Conservation (phyloP, 1,284 basidiomycete species). For the Phlebopus sp. region DNA sequence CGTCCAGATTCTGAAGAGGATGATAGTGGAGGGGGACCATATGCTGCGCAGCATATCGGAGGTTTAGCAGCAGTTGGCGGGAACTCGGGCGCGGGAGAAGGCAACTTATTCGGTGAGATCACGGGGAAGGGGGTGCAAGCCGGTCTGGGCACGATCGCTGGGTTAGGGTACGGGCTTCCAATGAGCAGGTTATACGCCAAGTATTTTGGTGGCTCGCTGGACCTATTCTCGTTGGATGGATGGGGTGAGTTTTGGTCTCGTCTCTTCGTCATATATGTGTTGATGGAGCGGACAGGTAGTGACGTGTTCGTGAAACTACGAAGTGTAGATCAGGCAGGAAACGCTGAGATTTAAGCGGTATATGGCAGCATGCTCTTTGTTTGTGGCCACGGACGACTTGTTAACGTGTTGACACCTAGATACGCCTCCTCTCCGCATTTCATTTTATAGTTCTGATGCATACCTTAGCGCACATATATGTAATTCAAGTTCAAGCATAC, state of each 20-base stretch:
- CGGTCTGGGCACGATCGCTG: constrained; percentile 66
- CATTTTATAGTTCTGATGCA: no score
- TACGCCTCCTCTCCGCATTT: no score
- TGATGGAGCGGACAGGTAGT: constrained; percentile 44
- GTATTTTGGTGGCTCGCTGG: constrained; percentile 79
- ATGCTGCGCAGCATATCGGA: constrained; percentile 70
- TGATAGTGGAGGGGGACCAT: constrained; percentile 58
- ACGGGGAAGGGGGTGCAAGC: constrained; percentile 71
- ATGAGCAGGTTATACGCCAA: constrained; percentile 82
- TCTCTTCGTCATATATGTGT: neutral
- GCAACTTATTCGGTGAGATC: constrained; percentile 71
- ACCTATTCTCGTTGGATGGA: constrained; percentile 74
- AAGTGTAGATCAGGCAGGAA: constrained; percentile 66
- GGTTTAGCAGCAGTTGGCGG: constrained; percentile 60
- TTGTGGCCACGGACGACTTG: no score
- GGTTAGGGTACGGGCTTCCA: constrained; percentile 78
- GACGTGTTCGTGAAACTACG: constrained; percentile 76
- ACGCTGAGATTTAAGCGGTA: constrained; percentile 38
- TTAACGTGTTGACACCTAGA: no score
- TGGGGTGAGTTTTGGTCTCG: constrained; percentile 55
- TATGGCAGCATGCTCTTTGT: no score
- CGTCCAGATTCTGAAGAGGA: constrained; percentile 35
- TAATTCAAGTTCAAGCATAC: no score
- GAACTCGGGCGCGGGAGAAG: constrained; percentile 46
- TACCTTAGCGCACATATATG: no score